phyloP scores from a whole-genome alignment of 768 basidiomycete species.

The Trametes cinnabarina region DNA sequence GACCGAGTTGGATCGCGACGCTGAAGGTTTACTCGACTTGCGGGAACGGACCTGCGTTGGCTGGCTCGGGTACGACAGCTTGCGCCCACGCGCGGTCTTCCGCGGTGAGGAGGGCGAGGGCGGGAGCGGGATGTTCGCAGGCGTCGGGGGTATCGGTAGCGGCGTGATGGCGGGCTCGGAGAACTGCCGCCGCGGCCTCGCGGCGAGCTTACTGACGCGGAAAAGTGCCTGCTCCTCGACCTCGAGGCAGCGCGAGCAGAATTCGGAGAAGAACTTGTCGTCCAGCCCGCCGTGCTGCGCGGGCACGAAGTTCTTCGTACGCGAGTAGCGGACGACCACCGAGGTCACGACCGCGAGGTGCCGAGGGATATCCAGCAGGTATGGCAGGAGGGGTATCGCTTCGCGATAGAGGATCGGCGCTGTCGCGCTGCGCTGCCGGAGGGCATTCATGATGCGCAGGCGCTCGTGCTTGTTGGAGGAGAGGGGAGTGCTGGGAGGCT shows the following conservation, averaged over 20 bases:
- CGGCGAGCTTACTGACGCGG: conserved; percentile 61
- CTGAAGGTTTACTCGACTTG: conserved; percentile 32
- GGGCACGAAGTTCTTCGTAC: conserved; percentile 35
- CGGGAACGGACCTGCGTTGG: neutral
- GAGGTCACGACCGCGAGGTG: conserved; percentile 77
- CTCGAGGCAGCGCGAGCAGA: conserved; percentile 61
- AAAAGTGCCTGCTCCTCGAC: conserved; percentile 68
- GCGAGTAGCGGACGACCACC: conserved; percentile 64
- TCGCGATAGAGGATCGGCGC: conserved; percentile 65
- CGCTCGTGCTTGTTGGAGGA: conserved; percentile 44
- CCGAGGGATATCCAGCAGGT: conserved; percentile 74
- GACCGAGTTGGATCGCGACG: conserved; percentile 42
- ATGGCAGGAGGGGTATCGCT: conserved; percentile 68
- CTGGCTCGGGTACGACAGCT: conserved; percentile 12
- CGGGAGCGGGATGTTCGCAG: conserved; percentile 8
- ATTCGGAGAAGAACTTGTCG: conserved; percentile 48
- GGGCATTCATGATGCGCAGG: conserved; percentile 43
- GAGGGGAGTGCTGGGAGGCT: conserved; percentile 20
- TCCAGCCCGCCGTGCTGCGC: conserved; percentile 1
- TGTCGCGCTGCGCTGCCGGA: conserved; percentile 54
- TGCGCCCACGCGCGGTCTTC: conserved; percentile 16
- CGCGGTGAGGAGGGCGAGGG: conserved; percentile 19
- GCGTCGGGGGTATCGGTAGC: conserved; percentile 12
- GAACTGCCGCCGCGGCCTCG: conserved; percentile 15
- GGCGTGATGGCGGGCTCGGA: conserved; percentile 11